Percentiles rank a stretch among this genome's conserved stretches.
Evolutionary conservation across 495 filamentous ascomycete genomes (phyloP).

Genomic region (Penicillium manginii): DNA sequence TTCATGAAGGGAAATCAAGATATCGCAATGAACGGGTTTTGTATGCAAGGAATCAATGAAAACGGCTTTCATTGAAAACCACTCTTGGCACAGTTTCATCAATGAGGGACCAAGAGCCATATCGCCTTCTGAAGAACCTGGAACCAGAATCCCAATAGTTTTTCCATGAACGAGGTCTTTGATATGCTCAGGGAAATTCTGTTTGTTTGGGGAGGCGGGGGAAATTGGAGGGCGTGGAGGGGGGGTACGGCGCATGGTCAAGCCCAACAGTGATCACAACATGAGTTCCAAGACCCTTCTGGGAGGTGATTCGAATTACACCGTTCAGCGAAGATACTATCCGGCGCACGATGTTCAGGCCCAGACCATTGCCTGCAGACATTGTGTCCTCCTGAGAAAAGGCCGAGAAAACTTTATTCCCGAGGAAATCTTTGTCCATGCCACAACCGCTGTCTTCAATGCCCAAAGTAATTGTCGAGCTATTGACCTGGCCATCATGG

Average conservation of each 20-base stretch:
- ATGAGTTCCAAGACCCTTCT: constrained; percentile 48
- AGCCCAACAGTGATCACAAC: constrained; percentile 50
- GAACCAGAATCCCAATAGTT: constrained; percentile 14
- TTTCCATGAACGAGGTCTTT: constrained; percentile 8
- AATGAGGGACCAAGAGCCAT: constrained; percentile 12
- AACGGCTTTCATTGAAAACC: constrained; percentile 15
- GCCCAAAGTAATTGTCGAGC: constrained; percentile 35
- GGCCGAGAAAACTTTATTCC: constrained; percentile 62
- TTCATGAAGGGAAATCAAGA: constrained; percentile 16
- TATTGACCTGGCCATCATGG: neutral
- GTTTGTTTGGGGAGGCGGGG: neutral
- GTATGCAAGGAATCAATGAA: constrained; percentile 8
- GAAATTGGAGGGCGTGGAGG: neutral
- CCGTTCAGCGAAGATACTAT: constrained; percentile 60
- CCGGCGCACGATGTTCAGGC: constrained; percentile 64
- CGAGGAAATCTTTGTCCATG: constrained; percentile 65
- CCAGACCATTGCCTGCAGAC: constrained; percentile 64
- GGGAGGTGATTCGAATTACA: constrained; percentile 17
- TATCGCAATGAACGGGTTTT: constrained; percentile 11
- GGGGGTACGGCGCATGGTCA: constrained; percentile 4
- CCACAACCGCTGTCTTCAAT: constrained; percentile 66
- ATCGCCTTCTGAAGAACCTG: constrained; percentile 12
- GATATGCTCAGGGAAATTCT: neutral
- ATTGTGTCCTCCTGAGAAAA: constrained; percentile 70
- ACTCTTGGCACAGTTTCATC: constrained; percentile 18